A percentile compares a stretch with the other conserved stretches of the same genome.
These are phyloP conservation scores for Paramyrothecium sp. DNA, from an alignment of 2,329 filamentous ascomycete genomes.

Conservation along the genomic window DNA sequence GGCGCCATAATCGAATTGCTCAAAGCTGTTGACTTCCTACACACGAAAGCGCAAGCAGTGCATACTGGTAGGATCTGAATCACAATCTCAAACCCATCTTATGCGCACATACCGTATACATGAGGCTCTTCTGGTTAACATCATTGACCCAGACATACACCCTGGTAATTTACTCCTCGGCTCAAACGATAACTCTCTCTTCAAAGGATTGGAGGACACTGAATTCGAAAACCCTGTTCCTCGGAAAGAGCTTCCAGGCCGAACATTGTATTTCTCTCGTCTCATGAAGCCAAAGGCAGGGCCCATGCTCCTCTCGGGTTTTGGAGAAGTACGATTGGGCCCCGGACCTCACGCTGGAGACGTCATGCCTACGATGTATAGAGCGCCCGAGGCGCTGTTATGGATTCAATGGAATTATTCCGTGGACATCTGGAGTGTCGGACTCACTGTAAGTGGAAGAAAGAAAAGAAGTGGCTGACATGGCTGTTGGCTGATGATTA, in stretches of 20 bases:
- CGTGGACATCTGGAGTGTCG: slow-evolving; percentile 27
- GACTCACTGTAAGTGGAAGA: slow-evolving; percentile 14
- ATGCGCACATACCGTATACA: no score
- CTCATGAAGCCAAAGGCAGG: slow-evolving; percentile 19
- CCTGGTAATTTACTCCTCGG: slow-evolving; percentile 22
- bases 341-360: slow-evolving; percentile 22
- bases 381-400: slow-evolving; percentile 21
- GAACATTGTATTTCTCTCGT: slow-evolving; percentile 23
- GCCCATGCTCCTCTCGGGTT: slow-evolving; percentile 23
- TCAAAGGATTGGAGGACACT: slow-evolving; percentile 16
- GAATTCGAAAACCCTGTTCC: slow-evolving; percentile 20
- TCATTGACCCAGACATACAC: slow-evolving; percentile 25
- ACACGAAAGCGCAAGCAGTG: slow-evolving; percentile 24
- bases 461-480: background rate
- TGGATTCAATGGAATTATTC: slow-evolving; percentile 19
- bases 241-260: slow-evolving; percentile 12
- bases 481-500: background rate
- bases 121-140: no score
- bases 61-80: slow-evolving; percentile 26
- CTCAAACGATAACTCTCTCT: slow-evolving; percentile 13
- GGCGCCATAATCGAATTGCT: slow-evolving; percentile 25
- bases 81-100: no score
- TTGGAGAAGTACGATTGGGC: slow-evolving; percentile 22
- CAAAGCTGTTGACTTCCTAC: slow-evolving; percentile 32
- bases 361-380: slow-evolving; percentile 23